These are phyloP conservation scores for Nemania sp. DNA, from an alignment of 2,329 filamentous ascomycete species.

Conservation along the genomic window DNA sequence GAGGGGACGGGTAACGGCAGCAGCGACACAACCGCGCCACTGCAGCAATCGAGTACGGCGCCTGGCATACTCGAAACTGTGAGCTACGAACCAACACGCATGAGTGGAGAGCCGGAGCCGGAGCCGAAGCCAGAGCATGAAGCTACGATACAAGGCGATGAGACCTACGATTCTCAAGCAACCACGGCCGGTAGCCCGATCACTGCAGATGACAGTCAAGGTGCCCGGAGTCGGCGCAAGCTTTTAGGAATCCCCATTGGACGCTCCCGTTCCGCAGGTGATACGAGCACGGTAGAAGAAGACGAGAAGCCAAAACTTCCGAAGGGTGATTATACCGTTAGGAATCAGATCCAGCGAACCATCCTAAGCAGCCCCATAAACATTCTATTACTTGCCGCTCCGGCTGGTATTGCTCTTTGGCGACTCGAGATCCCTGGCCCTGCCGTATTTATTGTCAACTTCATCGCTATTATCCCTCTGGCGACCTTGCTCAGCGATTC, in stretches of 20 bases:
- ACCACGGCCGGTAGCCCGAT: constrained; percentile 21
- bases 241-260: background rate
- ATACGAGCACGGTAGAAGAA: constrained; percentile 12
- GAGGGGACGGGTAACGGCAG: background rate
- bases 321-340: constrained; percentile 60
- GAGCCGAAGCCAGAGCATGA: background rate
- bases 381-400: constrained; percentile 75
- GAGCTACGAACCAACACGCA: background rate
- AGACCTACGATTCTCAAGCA: constrained; percentile 18
- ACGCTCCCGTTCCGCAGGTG: constrained; percentile 30
- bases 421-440: constrained; percentile 56
- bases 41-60: constrained; percentile 22
- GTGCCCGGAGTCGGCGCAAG: constrained; percentile 17
- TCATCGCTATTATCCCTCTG: constrained; percentile 88
- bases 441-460: constrained; percentile 82
- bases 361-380: constrained; percentile 88
- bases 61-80: constrained; percentile 14
- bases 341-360: constrained; percentile 73
- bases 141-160: constrained; percentile 5
- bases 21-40: background rate
- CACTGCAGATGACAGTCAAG: constrained; percentile 1
- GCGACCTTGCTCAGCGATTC: constrained; percentile 86
- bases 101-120: background rate
- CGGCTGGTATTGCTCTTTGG: constrained; percentile 76
- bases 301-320: constrained; percentile 49